phyloP scores from a whole-genome alignment of 106 monocot species.

The Acorus calamus region DNA sequence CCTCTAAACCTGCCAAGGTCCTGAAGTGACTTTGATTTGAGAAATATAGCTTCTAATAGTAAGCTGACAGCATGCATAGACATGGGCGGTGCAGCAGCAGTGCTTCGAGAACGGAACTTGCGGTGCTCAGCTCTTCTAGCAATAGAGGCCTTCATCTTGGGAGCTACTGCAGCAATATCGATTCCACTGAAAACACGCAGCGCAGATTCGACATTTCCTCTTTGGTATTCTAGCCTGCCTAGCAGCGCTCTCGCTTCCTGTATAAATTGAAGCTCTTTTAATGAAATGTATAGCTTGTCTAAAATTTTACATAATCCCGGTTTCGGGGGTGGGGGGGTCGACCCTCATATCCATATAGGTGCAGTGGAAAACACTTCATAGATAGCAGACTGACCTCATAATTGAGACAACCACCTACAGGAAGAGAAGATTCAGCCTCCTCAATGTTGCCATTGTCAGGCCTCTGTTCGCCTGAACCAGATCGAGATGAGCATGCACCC shows the following conservation, averaged over 20 bases:
- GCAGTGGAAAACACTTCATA: background rate
- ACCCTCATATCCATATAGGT: no score
- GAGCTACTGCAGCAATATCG: slow-evolving; percentile 3
- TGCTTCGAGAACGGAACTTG: background rate
- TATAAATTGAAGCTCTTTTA: no score
- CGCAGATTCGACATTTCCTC: slow-evolving; percentile 8
- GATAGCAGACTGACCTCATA: background rate
- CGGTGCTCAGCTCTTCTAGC: background rate
- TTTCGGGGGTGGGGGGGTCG: no score
- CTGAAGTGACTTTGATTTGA: slow-evolving; percentile 38
- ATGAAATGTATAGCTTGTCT: background rate
- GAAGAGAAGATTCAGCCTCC: slow-evolving; percentile 12
- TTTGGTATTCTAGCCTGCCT: slow-evolving; percentile 8
- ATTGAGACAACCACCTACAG: slow-evolving; percentile 8
- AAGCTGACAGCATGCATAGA: slow-evolving; percentile 11
- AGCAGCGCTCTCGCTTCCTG: slow-evolving; percentile 16
- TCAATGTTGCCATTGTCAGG: slow-evolving; percentile 3
- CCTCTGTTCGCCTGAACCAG: slow-evolving; percentile 12
- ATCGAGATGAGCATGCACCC: slow-evolving; percentile 18
- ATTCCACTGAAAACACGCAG: slow-evolving; percentile 15
- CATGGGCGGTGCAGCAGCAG: background rate
- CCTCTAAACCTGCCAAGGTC: slow-evolving; percentile 83
- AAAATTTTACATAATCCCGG: background rate
- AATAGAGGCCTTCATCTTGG: slow-evolving; percentile 1
- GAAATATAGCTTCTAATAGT: slow-evolving; percentile 10